These are phyloP conservation scores for Nicotiana otophora DNA, from an alignment of 257 asterid species.

Conservation along the genomic window DNA sequence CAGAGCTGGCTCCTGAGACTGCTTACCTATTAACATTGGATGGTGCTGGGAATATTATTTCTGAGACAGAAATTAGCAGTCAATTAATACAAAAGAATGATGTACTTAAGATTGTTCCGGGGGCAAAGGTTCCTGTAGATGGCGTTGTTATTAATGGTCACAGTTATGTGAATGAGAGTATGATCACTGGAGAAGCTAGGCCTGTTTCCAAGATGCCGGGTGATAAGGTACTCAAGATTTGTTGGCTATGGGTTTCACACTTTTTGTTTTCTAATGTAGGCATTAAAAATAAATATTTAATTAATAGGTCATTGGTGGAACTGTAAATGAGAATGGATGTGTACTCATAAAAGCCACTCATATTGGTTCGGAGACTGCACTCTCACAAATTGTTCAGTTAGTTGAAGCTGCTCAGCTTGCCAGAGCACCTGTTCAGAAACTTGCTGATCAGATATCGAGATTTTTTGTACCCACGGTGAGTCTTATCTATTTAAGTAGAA, in stretches of 20 bases:
- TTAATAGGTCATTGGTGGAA: constrained; percentile 89
- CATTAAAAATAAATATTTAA: constrained; percentile 6
- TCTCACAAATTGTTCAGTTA: constrained; percentile 91
- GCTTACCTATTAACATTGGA: constrained; percentile 77
- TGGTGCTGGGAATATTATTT: constrained; percentile 64
- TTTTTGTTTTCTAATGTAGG: background rate
- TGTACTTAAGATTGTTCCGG: constrained; percentile 87
- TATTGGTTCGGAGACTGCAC: constrained; percentile 95
- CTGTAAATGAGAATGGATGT: constrained; percentile 90
- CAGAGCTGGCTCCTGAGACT: constrained; percentile 85
- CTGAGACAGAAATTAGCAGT: constrained; percentile 74
- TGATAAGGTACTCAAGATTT: constrained; percentile 61
- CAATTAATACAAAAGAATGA: constrained; percentile 83
- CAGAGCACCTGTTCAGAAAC: constrained; percentile 96
- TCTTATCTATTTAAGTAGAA: constrained; percentile 4
- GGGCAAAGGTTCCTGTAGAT: constrained; percentile 91
- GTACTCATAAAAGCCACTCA: constrained; percentile 83
- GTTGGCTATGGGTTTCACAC: constrained; percentile 4
- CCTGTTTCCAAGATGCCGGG: constrained; percentile 84
- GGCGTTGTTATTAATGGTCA: constrained; percentile 86
- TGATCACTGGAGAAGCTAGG: constrained; percentile 94
- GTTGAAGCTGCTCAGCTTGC: constrained; percentile 99
- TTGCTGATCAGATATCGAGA: constrained; percentile 93
- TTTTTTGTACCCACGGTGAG: constrained; percentile 91
- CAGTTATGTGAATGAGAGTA: constrained; percentile 94